phyloP scores from a whole-genome alignment of 2,329 filamentous ascomycete species.

The Arthroderma uncinatum region DNA sequence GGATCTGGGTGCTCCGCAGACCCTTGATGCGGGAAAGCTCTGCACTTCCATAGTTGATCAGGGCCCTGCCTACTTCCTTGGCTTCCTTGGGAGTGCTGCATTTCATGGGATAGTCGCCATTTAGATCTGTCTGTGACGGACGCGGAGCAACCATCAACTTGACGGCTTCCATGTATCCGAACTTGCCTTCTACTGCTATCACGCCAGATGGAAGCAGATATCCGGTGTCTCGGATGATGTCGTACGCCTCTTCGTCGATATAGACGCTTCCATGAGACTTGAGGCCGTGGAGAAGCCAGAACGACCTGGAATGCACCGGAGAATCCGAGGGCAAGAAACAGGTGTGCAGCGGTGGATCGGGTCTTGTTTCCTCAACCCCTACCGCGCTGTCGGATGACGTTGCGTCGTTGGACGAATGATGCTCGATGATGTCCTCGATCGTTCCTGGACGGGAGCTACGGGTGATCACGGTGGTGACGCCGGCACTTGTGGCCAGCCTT shows the following conservation, averaged over 20 bases:
- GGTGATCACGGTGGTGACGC: conserved; percentile 92
- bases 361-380: conserved; percentile 22
- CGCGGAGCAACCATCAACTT: conserved; percentile 66
- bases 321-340: conserved; percentile 76
- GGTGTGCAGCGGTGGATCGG: conserved; percentile 64
- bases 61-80: conserved; percentile 69
- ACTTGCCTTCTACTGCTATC: conserved; percentile 74
- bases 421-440: conserved; percentile 73
- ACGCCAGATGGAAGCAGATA: conserved; percentile 85
- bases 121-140: conserved; percentile 28
- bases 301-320: conserved; percentile 84
- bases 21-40: conserved; percentile 82
- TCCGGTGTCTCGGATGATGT: conserved; percentile 69
- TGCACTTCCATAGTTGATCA: conserved; percentile 83
- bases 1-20: conserved; percentile 69
- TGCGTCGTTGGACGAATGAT: conserved; percentile 29
- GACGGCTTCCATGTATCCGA: conserved; percentile 87
- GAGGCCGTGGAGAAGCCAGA: conserved; percentile 92
- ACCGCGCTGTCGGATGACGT: conserved; percentile 4
- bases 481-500: conserved; percentile 79
- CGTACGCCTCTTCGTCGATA: conserved; percentile 81
- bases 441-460: conserved; percentile 89
- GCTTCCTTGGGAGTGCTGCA: conserved; percentile 31
- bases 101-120: conserved; percentile 29
- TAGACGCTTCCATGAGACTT: conserved; percentile 82